A percentile compares a stretch with the other conserved stretches of the same genome.
Evolutionary conservation across 2,329 filamentous ascomycete genomes (phyloP).

Genomic region (Pseudogymnoascus sp.): DNA sequence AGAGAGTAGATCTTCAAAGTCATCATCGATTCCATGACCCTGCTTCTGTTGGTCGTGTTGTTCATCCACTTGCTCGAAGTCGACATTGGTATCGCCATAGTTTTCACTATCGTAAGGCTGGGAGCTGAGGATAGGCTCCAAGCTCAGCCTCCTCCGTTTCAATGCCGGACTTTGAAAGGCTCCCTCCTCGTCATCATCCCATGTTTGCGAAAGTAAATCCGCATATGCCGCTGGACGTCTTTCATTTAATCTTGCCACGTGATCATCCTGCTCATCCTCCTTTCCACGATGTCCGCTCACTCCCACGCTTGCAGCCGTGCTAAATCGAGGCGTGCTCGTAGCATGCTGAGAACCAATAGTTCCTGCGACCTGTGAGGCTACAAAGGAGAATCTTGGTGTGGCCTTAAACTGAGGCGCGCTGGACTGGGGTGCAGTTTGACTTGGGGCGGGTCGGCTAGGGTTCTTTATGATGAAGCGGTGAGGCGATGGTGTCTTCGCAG

Average conservation of each 20-base stretch:
- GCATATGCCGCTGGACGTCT: not conserved
- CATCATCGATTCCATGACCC: not conserved
- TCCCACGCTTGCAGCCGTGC: not conserved
- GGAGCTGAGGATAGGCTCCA: conserved; percentile 13
- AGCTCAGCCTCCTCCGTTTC: conserved; percentile 22
- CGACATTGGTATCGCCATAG: not conserved
- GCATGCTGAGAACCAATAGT: not conserved
- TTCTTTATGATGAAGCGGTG: conserved; percentile 31
- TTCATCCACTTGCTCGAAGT: conserved; percentile 10
- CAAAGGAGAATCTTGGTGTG: conserved; percentile 28
- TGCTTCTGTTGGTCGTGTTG: conserved; percentile 6
- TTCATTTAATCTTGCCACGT: not conserved
- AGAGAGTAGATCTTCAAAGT: conserved; percentile 12
- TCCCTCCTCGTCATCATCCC: not conserved
- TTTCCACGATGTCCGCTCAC: not conserved
- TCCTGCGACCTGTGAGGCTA: conserved; percentile 21
- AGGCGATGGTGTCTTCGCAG: conserved; percentile 30
- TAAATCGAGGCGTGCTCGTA: not conserved
- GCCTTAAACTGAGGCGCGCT: conserved; percentile 28
- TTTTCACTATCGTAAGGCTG: not conserved
- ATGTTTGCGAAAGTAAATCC: not conserved
- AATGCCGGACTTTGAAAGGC: not conserved
- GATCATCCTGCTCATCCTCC: not conserved
- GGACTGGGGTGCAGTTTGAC: conserved; percentile 18
- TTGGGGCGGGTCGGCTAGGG: conserved; percentile 16